Evolutionary conservation across 2,329 filamentous ascomycete species (phyloP), one percentile per base, ranked within the genome.

Genomic region (Neurospora sp.): DNA sequence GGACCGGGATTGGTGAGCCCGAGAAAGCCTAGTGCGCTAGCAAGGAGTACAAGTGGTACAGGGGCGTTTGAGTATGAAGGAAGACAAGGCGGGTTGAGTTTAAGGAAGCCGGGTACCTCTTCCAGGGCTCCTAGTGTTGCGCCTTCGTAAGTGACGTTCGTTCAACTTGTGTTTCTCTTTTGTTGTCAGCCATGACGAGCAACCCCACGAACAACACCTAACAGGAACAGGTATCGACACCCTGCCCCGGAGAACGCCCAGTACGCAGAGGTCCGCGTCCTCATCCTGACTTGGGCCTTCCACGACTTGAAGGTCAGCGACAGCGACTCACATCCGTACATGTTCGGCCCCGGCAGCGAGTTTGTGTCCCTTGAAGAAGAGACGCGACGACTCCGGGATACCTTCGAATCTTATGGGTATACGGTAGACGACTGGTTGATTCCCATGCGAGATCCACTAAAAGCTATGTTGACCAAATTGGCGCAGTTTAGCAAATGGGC

Each of bases 281-380:
- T 76, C 10, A 74, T 76, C 68, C 67, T 76, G n/a, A 76, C 74
- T 8, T 76, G 74, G 74, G 68, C 67, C 11, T 76, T 75, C 66
- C 74, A 76, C 67, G 74, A 76, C 28, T 68, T 76, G 4, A 69
- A 73, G 17, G 66, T 70, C n/a, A 71, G 73, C 39, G 52, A 62
- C 4, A 17, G 23, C 23, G 52, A 62, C 15, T 33, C 52, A 10
- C 52, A 62, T 15, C 68, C 73, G 23, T 75, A 75, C 71, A 75
- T 73, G 23, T 72, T 73, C 2, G 73, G 71, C n/a, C 72, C 74
- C 2, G 68, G 70, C 17, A 39, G 69, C 5, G 74, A 76, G 19
- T 76, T 74, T 66, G 70, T 74, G 17, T 75, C 74, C 23, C 73
- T 76, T 11, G 75, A 76, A 52, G 71, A 76, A 38, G 75, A 76